Evolutionary conservation across 495 filamentous ascomycete species (phyloP).

Genomic region (Penicillium diatomitis): DNA sequence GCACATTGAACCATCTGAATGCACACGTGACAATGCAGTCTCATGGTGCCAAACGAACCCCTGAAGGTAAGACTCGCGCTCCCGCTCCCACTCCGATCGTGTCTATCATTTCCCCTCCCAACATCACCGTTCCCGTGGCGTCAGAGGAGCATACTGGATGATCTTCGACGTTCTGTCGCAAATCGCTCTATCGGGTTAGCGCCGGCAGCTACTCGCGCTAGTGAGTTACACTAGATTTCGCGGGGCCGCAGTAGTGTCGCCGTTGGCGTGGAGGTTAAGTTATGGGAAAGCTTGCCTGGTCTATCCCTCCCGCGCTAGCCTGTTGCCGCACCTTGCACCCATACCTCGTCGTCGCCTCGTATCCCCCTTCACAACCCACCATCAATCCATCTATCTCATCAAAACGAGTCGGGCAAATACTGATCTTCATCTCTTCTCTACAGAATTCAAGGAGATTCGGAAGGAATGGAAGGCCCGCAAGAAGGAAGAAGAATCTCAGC

Average conservation of each 20-base stretch:
- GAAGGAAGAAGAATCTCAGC: conserved; percentile 90
- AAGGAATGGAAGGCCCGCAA: conserved; percentile 99
- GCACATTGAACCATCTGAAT: conserved; percentile 92
- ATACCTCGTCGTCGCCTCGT: background rate
- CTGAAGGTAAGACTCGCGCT: conserved; percentile 66
- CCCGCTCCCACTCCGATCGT: background rate
- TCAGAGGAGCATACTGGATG: background rate
- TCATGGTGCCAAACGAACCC: conserved; percentile 84
- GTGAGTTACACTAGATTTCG: conserved; percentile 43
- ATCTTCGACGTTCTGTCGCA: conserved; percentile 19
- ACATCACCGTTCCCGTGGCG: background rate
- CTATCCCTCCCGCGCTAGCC: conserved; percentile 9
- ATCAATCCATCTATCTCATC: too few species aligned
- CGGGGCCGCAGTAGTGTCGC: conserved; percentile 41
- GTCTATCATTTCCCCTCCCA: background rate
- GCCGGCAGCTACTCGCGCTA: conserved; percentile 26
- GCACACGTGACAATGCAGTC: conserved; percentile 98
- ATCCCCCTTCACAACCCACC: background rate
- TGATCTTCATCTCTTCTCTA: conserved; percentile 2
- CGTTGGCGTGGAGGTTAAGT: conserved; percentile 31
- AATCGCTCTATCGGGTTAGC: conserved; percentile 28
- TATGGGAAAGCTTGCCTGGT: conserved; percentile 6
- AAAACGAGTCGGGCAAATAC: background rate
- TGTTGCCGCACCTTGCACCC: background rate
- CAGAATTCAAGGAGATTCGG: conserved; percentile 98